phyloP scores from a whole-genome alignment of 352 stramenopile species.

The Thalassiosira hispida region DNA sequence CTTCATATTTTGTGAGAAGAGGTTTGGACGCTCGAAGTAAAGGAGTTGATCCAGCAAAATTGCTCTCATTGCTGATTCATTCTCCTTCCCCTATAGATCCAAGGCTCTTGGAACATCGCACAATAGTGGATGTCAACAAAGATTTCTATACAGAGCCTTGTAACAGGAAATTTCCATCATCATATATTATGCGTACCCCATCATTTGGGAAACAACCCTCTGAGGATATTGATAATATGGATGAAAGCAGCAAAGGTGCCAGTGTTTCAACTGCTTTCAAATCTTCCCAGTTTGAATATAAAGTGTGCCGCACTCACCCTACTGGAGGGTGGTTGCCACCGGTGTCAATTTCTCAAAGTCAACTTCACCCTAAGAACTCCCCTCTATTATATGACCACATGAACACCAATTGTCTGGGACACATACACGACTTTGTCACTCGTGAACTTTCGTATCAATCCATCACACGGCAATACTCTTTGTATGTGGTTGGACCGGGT shows the following conservation, averaged over 20 bases:
- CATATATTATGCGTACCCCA: neutral
- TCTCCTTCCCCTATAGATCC: constrained; percentile 17
- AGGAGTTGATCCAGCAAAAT: neutral
- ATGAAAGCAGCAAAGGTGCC: neutral
- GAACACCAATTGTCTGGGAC: constrained; percentile 4
- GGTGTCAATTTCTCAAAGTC: neutral
- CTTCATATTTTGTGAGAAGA: constrained; percentile 1
- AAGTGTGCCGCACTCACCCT: constrained; percentile 15
- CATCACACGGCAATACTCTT: constrained; percentile 4
- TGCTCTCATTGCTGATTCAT: constrained; percentile 9
- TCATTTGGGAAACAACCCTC: neutral
- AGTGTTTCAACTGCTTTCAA: neutral
- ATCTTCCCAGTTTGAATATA: neutral
- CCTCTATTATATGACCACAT: constrained; percentile 16
- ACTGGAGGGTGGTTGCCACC: constrained; percentile 10
- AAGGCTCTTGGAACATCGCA: constrained; percentile 3
- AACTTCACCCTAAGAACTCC: neutral
- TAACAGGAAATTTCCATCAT: neutral
- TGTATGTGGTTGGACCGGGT: constrained; percentile 9
- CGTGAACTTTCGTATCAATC: constrained; percentile 6
- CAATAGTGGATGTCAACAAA: constrained; percentile 16
- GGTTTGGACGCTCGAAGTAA: constrained; percentile 9
- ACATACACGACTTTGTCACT: constrained; percentile 19
- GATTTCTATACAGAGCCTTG: constrained; percentile 11
- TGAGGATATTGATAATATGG: neutral